A percentile compares a stretch with the other conserved stretches of the same genome.
These are phyloP conservation scores for Dalechampia spathulata DNA, from an alignment of 441 rosid species.

Conservation along the genomic window DNA sequence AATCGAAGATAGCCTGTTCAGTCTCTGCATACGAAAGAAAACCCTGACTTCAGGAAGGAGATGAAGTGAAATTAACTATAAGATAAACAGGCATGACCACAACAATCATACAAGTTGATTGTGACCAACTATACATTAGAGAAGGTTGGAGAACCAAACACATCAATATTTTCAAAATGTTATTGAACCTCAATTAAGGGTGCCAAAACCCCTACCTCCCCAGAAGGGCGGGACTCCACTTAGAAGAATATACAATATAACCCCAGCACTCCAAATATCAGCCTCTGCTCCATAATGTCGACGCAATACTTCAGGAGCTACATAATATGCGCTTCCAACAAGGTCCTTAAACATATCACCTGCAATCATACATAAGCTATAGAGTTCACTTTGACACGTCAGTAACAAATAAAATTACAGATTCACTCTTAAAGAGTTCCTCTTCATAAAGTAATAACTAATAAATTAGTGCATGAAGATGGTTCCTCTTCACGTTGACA, in stretches of 20 bases:
- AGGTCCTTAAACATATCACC: slow-evolving; percentile 28
- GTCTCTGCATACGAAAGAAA: slow-evolving; percentile 48
- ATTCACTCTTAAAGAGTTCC: too few relatives aligned
- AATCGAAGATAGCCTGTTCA: slow-evolving; percentile 74
- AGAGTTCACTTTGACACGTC: too few relatives aligned
- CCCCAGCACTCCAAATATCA: slow-evolving; percentile 32
- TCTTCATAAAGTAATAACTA: too few relatives aligned
- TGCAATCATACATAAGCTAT: slow-evolving; percentile 17
- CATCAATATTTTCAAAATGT: too few relatives aligned
- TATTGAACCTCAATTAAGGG: too few relatives aligned
- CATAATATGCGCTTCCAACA: slow-evolving; percentile 34
- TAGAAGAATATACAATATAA: slow-evolving; percentile 17
- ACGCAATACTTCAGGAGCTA: slow-evolving; percentile 28
- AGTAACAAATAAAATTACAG: too few relatives aligned
- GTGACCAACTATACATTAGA: too few relatives aligned
- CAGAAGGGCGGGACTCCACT: slow-evolving; percentile 30
- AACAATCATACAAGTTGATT: too few relatives aligned
- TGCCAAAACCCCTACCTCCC: slow-evolving; percentile 21
- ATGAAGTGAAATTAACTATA: neutral
- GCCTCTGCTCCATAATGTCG: slow-evolving; percentile 25
- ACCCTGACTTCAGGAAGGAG: slow-evolving; percentile 1
- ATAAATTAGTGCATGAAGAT: too few relatives aligned
- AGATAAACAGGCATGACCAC: neutral
- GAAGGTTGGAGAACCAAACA: too few relatives aligned
- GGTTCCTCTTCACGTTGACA: too few relatives aligned